Percentiles rank a stretch among this genome's conserved stretches.
These are phyloP conservation scores for Knufia fluminis DNA, from an alignment of 2,329 filamentous ascomycete species.

Conservation along the genomic window DNA sequence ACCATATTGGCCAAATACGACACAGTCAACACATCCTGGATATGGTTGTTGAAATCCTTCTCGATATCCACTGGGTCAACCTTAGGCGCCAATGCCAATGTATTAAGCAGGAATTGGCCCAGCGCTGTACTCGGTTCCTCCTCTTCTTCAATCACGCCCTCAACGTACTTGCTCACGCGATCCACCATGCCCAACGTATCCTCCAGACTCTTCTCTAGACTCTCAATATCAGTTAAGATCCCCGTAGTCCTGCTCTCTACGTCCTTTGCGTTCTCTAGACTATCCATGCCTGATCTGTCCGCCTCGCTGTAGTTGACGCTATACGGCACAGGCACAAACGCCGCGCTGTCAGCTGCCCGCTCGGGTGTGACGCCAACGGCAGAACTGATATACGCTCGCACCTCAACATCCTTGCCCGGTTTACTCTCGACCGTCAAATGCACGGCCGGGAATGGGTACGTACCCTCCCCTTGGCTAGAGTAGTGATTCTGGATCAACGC, in stretches of 20 bases:
- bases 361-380: constrained; percentile 92
- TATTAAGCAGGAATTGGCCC: constrained; percentile 91
- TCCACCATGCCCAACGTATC: constrained; percentile 84
- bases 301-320: constrained; percentile 82
- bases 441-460: constrained; percentile 92
- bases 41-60: constrained; percentile 98
- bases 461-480: constrained; percentile 90
- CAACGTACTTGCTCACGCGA: constrained; percentile 83
- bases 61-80: constrained; percentile 85
- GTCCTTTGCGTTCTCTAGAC: constrained; percentile 74
- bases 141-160: constrained; percentile 81
- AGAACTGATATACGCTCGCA: constrained; percentile 87
- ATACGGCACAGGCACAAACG: constrained; percentile 95
- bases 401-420: constrained; percentile 78
- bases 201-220: constrained; percentile 74
- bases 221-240: constrained; percentile 81
- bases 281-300: constrained; percentile 67
- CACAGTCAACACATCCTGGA: constrained; percentile 96
- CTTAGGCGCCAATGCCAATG: constrained; percentile 86
- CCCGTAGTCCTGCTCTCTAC: constrained; percentile 62
- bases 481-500: constrained; percentile 99
- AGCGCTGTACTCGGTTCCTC: constrained; percentile 89
- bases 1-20: constrained; percentile 98
- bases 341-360: constrained; percentile 87
- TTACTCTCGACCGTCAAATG: constrained; percentile 92